Evolutionary conservation across 306 rosid genomes (phyloP), one percentile per base, ranked within the genome.

Genomic region (Clitoria ternatea): DNA sequence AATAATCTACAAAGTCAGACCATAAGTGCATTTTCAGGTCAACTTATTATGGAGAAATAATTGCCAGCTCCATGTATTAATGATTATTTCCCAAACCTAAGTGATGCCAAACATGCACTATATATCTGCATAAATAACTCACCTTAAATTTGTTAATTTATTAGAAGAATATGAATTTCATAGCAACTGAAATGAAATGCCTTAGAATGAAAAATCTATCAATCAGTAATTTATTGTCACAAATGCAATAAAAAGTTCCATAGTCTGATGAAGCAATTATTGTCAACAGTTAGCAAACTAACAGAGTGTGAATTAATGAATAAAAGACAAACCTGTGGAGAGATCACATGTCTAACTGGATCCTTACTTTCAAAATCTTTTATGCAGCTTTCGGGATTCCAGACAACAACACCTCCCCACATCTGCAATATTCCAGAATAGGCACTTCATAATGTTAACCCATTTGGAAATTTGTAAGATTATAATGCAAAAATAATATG

Each of bases 391-490:
- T 80, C 74, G 22, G 97, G 96, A 69, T 94, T 94, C 95, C 92
- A 94, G 70, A 94, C 96, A 63, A 86, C 74, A 61, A 91, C 83
- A 39, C 99, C 99, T 74, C 99, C 99, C 99, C 99, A 94, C 95
- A 83, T 94, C 97, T 94, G 83, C 72, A 85, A 65, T 29, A 72
- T 69, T 79, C 45, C 75, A 66, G 48, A 62, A 65, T 40, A 40
- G 69, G 53, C 47, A 39, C 78, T 47, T 47, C 24, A 57, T 40
- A 69, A 52, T 39, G 63, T 61, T 47, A 37, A 53, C 67, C 14
- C 49, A 67, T 71, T 48, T 63, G 39, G 44, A 2, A 74, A 69
- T 17, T 69, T 22, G 52, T 20, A 22, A 70, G 30, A 64, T 24
- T 32, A 56, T 14, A 54, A 13, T 20, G 68, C 42, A 29, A 61